Conservation (phyloP, 495 filamentous ascomycete species). For the Chaetomium cochliodes region DNA sequence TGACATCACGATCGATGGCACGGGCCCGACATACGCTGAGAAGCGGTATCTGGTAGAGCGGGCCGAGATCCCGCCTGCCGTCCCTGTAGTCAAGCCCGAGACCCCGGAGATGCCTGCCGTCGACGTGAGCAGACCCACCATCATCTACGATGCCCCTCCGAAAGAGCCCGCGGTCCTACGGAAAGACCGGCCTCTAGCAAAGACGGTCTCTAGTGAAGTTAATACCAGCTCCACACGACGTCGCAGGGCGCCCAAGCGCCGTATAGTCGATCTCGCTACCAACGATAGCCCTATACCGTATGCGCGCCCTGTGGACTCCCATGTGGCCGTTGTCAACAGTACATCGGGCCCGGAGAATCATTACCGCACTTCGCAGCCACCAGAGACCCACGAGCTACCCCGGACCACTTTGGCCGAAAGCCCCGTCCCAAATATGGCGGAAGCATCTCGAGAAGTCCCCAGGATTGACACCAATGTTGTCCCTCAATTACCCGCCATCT, state of each 20-base stretch:
- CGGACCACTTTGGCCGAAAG: constrained; percentile 31
- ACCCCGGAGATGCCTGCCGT: constrained; percentile 58
- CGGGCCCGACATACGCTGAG: constrained; percentile 77
- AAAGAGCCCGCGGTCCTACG: constrained; percentile 50
- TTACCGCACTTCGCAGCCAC: constrained; percentile 47
- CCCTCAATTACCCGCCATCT: constrained; percentile 43
- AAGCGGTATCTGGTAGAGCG: constrained; percentile 82
- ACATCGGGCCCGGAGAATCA: constrained; percentile 34
- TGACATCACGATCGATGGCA: constrained; percentile 85
- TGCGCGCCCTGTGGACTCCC: constrained; percentile 30
- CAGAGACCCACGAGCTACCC: constrained; percentile 33
- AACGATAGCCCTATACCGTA: constrained; percentile 51
- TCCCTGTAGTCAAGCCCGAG: constrained; percentile 70
- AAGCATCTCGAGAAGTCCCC: constrained; percentile 42
- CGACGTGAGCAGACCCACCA: constrained; percentile 62
- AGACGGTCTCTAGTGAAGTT: constrained; percentile 50
- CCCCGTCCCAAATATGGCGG: constrained; percentile 31
- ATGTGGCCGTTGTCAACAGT: constrained; percentile 9
- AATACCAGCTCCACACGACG: constrained; percentile 52
- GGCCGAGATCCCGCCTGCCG: constrained; percentile 65
- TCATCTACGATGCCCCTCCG: constrained; percentile 49
- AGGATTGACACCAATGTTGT: constrained; percentile 48
- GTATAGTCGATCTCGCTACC: constrained; percentile 79
- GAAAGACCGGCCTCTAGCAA: constrained; percentile 49
- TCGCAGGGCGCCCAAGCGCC: constrained; percentile 60